Evolutionary conservation across 2,329 filamentous ascomycete genomes (phyloP).

Genomic region (Fusarium zealandicum): DNA sequence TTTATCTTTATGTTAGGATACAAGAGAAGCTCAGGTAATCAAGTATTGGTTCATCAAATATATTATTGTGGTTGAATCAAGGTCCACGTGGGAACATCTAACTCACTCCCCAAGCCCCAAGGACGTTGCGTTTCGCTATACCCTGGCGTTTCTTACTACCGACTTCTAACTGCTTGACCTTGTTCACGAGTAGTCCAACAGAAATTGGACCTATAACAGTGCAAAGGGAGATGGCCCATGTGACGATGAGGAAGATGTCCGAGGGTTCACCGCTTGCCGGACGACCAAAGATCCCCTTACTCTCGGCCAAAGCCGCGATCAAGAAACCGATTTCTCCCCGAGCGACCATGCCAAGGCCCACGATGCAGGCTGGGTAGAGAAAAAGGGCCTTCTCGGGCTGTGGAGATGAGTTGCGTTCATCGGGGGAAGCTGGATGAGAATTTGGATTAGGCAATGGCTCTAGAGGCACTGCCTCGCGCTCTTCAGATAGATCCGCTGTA

Average conservation of each 20-base stretch:
- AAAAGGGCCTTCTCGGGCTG: slow-evolving; percentile 61
- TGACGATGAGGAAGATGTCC: slow-evolving; percentile 59
- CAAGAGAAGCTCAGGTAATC: no score
- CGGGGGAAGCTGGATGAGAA: neutral
- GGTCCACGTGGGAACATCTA: neutral
- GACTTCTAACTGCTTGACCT: slow-evolving; percentile 46
- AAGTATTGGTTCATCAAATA: no score
- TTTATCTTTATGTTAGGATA: no score
- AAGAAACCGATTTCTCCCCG: slow-evolving; percentile 83
- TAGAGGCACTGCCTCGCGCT: neutral
- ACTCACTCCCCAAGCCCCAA: slow-evolving; percentile 36
- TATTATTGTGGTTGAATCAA: no score
- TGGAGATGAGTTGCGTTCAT: slow-evolving; percentile 12
- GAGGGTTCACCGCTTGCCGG: slow-evolving; percentile 34
- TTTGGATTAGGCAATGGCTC: neutral
- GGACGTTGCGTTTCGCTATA: slow-evolving; percentile 23
- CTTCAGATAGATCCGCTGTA: neutral
- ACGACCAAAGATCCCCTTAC: slow-evolving; percentile 51
- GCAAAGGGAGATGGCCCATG: slow-evolving; percentile 64
- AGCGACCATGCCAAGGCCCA: slow-evolving; percentile 74
- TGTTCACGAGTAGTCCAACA: slow-evolving; percentile 55
- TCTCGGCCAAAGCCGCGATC: slow-evolving; percentile 73
- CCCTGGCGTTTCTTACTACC: slow-evolving; percentile 10
- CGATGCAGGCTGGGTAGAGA: slow-evolving; percentile 70
- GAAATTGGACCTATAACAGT: slow-evolving; percentile 59